phyloP scores from a whole-genome alignment of 1,284 basidiomycete species.

The Pseudozyma flocculosa region DNA sequence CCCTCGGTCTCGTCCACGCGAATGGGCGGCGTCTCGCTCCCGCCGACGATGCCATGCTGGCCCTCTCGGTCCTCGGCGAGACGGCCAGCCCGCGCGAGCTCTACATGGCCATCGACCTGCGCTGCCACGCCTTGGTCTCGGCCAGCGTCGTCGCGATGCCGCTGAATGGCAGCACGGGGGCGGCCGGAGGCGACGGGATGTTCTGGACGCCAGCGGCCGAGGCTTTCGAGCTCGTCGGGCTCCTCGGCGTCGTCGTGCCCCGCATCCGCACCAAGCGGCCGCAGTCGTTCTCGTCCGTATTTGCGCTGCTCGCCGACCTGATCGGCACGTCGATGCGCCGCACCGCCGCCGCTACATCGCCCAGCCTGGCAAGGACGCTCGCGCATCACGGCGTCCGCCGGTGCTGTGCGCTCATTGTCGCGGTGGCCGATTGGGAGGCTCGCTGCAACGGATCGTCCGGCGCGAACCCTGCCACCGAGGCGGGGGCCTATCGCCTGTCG shows the following conservation, averaged over 20 bases:
- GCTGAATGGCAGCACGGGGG: no score
- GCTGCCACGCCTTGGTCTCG: slow-evolving; percentile 25
- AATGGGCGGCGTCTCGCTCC: slow-evolving; percentile 1
- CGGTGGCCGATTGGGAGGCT: slow-evolving; percentile 30
- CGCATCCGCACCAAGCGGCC: slow-evolving; percentile 48
- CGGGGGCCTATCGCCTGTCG: slow-evolving; percentile 12
- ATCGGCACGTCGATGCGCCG: slow-evolving; percentile 15
- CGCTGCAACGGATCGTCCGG: slow-evolving; percentile 12
- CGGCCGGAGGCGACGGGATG: neutral
- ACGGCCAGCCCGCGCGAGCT: slow-evolving; percentile 39
- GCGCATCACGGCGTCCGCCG: slow-evolving; percentile 15
- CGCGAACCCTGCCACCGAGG: slow-evolving; percentile 8
- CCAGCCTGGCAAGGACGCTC: slow-evolving; percentile 3
- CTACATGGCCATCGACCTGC: slow-evolving; percentile 45
- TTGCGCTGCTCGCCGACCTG: slow-evolving; percentile 24
- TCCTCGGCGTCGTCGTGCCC: slow-evolving; percentile 29
- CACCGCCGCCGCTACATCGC: slow-evolving; percentile 1
- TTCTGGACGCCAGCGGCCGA: slow-evolving; percentile 13
- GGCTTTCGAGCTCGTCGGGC: slow-evolving; percentile 20
- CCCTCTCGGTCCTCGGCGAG: slow-evolving; percentile 26
- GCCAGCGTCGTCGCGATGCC: neutral
- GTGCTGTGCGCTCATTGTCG: slow-evolving; percentile 21
- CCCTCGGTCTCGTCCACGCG: slow-evolving; percentile 20
- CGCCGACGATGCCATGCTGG: neutral
- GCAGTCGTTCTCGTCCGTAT: slow-evolving; percentile 37